Conservation (phyloP, 371 early-diverging fungal species). For the Smittium mucronatum region DNA sequence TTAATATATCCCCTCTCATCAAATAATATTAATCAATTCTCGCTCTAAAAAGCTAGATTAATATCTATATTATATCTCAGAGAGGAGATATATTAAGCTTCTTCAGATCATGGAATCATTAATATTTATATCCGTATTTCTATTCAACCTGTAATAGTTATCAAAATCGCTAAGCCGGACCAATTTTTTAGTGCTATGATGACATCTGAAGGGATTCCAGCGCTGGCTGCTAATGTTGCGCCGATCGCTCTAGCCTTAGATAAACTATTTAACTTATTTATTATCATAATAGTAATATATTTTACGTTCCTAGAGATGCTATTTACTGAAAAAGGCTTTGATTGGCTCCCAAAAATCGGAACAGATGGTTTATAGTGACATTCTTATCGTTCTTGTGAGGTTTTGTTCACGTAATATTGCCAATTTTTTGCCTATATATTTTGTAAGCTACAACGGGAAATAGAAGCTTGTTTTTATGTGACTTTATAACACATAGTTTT, state of each 20-base stretch:
- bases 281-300: not conserved
- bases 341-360: not conserved
- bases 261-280: not conserved
- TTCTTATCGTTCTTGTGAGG: not conserved
- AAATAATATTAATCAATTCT: no score
- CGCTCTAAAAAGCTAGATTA: no score
- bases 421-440: not conserved
- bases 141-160: not conserved
- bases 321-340: not conserved
- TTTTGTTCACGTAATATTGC: no score
- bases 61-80: not conserved
- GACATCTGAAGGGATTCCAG: not conserved
- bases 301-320: not conserved
- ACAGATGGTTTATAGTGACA: not conserved
- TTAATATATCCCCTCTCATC: no score
- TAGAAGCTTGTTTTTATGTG: not conserved
- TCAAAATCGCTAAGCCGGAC: not conserved
- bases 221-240: constrained; percentile 1
- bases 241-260: constrained; percentile 5
- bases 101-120: not conserved
- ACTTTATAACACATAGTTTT: not conserved
- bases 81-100: not conserved
- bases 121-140: not conserved
- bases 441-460: not conserved
- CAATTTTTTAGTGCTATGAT: not conserved